Percentiles rank a stretch among this genome's conserved stretches.
Evolutionary conservation across 192 early-diverging fungal species (phyloP).

Genomic region (Coemansia sp.): DNA sequence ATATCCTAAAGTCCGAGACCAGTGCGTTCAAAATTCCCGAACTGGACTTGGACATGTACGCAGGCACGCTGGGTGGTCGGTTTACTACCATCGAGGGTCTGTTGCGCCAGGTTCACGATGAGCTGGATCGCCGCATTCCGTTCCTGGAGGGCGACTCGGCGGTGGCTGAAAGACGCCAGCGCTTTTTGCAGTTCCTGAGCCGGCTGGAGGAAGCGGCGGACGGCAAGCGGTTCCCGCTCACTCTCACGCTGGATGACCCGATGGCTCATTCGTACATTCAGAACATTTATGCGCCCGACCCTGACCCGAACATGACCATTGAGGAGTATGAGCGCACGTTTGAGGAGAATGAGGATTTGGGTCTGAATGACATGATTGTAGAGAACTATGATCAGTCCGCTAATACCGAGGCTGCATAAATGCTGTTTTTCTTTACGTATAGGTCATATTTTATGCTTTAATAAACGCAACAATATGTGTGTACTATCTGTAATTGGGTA

Average conservation of each 20-base stretch:
- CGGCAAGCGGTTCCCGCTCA: conserved; percentile 58
- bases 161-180: conserved; percentile 48
- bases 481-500: no score
- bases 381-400: conserved; percentile 62
- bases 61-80: conserved; percentile 89
- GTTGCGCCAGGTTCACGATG: conserved; percentile 82
- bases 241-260: conserved; percentile 88
- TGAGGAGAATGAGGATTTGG: conserved; percentile 85
- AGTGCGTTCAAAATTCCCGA: conserved; percentile 89
- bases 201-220: conserved; percentile 67
- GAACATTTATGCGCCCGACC: conserved; percentile 92
- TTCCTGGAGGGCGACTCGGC: conserved; percentile 74
- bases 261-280: conserved; percentile 86
- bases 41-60: conserved; percentile 78
- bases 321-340: conserved; percentile 82
- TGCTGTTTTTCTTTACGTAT: no score
- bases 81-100: conserved; percentile 97
- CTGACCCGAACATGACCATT: conserved; percentile 89
- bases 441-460: no score
- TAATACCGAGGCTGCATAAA: background rate
- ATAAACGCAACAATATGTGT: no score
- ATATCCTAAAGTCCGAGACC: conserved; percentile 94
- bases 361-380: conserved; percentile 84
- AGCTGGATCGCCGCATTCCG: conserved; percentile 67
- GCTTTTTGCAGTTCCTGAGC: conserved; percentile 69